Conservation (phyloP, 2,329 filamentous ascomycete species). For the Alternaria gansuensis region DNA sequence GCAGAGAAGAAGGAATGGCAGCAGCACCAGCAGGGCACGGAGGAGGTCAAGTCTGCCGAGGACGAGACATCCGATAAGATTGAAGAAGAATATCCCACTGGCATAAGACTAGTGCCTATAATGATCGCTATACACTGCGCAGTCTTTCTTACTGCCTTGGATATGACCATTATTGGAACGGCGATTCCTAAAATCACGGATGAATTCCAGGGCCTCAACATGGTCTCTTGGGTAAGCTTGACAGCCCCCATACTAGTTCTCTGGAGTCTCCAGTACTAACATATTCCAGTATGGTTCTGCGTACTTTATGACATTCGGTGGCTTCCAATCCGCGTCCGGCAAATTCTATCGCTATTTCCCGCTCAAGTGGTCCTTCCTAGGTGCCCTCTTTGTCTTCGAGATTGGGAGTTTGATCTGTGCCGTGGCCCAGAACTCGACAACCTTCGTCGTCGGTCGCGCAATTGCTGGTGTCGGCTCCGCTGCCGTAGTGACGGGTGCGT, state of each 20-base stretch:
- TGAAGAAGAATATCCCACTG: conserved; percentile 7
- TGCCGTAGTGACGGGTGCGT: conserved; percentile 47
- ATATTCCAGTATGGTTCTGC: conserved; percentile 34
- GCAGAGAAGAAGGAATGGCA: not conserved
- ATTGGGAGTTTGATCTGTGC: conserved; percentile 64
- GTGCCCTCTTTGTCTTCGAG: conserved; percentile 59
- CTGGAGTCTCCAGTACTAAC: not conserved
- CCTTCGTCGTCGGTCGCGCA: conserved; percentile 53
- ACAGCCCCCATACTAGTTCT: not conserved
- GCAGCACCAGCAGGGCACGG: not conserved
- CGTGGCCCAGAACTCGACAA: conserved; percentile 48
- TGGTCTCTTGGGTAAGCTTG: conserved; percentile 31
- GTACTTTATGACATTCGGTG: conserved; percentile 56
- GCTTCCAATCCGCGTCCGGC: conserved; percentile 58
- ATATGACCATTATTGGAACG: conserved; percentile 37
- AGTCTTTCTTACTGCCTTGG: conserved; percentile 3
- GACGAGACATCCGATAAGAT: not conserved
- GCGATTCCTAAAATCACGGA: conserved; percentile 44
- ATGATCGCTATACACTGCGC: not conserved
- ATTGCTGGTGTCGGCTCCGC: conserved; percentile 53
- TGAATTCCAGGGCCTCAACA: conserved; percentile 34
- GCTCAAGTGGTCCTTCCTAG: conserved; percentile 51
- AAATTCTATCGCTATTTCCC: conserved; percentile 59
- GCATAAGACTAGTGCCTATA: not conserved
- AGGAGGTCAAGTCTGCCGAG: not conserved